Evolutionary conservation across 2,329 filamentous ascomycete species (phyloP).

Genomic region (Trichoderma gracile): DNA sequence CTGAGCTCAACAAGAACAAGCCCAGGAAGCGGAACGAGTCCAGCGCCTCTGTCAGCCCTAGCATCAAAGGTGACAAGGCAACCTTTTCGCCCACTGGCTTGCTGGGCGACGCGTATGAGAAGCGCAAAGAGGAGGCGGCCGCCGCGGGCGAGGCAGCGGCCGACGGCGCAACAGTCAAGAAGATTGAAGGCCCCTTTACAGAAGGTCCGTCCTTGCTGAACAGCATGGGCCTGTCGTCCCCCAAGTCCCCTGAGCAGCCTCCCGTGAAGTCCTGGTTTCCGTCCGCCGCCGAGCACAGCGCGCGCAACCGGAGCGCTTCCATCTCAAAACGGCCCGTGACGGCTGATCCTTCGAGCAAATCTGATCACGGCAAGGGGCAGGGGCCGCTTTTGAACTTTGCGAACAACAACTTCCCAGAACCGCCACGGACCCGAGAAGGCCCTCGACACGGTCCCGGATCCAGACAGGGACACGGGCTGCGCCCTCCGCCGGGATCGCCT

Average conservation of each 20-base stretch:
- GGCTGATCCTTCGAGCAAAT: conserved; percentile 30
- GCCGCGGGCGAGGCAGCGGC: conserved; percentile 32
- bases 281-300: conserved; percentile 42
- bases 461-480: conserved; percentile 47
- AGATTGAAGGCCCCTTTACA: conserved; percentile 48
- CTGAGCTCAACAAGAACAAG: conserved; percentile 21
- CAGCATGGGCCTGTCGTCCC: conserved; percentile 29
- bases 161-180: conserved; percentile 33
- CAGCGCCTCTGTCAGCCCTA: conserved; percentile 22
- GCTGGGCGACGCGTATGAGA: conserved; percentile 52
- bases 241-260: conserved; percentile 31
- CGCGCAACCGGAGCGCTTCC: conserved; percentile 37
- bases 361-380: conserved; percentile 42
- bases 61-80: conserved; percentile 37
- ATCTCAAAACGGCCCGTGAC: conserved; percentile 33
- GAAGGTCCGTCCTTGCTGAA: conserved; percentile 60
- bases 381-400: conserved; percentile 67
- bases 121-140: conserved; percentile 44
- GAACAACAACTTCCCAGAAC: conserved; percentile 61
- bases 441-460: conserved; percentile 11
- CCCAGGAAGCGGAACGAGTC: conserved; percentile 15
- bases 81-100: conserved; percentile 54
- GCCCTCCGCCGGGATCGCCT: conserved; percentile 41
- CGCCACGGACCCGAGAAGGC: conserved; percentile 56
- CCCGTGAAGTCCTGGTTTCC: conserved; percentile 42